Conservation (phyloP, 2,329 filamentous ascomycete genomes). For the Paraphaeosphaeria sporulosa region DNA sequence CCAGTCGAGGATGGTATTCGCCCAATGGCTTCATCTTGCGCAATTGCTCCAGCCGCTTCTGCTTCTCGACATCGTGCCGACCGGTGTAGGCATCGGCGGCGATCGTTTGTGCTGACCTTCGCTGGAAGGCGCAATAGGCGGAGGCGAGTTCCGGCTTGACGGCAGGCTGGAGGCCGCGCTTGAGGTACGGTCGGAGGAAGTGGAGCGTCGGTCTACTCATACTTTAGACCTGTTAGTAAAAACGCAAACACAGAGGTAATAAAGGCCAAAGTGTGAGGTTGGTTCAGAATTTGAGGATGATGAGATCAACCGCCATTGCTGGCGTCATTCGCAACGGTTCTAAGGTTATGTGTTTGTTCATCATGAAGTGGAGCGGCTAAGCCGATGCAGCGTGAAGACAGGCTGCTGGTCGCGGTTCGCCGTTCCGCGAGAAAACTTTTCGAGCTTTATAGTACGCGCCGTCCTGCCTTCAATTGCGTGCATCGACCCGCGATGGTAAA, state of each 20-base stretch:
- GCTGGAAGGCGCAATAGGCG: constrained; percentile 57
- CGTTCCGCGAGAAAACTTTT: constrained; percentile 8
- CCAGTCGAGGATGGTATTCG: constrained; percentile 64
- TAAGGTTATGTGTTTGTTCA: constrained; percentile 47
- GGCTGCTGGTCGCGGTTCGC: constrained; percentile 1
- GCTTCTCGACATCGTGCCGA: constrained; percentile 55
- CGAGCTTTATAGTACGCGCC: neutral
- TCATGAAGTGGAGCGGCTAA: constrained; percentile 26
- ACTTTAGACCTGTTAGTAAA: constrained; percentile 48
- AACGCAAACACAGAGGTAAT: constrained; percentile 26
- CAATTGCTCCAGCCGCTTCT: constrained; percentile 64
- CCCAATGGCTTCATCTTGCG: constrained; percentile 57
- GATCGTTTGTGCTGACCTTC: constrained; percentile 33
- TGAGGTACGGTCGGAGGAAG: constrained; percentile 66
- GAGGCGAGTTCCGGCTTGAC: constrained; percentile 56
- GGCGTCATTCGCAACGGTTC: constrained; percentile 76
- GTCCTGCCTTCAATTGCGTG: constrained; percentile 3
- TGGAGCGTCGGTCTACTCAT: constrained; percentile 59
- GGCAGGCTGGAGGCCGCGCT: constrained; percentile 47
- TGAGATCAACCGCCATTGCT: constrained; percentile 61
- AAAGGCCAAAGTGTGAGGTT: neutral
- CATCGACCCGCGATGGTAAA: neutral
- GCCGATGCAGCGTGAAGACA: neutral
- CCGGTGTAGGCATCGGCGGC: constrained; percentile 36
- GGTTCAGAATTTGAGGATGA: constrained; percentile 48